Conservation (phyloP, 2,329 filamentous ascomycete species). For the Monosporascus sp. region DNA sequence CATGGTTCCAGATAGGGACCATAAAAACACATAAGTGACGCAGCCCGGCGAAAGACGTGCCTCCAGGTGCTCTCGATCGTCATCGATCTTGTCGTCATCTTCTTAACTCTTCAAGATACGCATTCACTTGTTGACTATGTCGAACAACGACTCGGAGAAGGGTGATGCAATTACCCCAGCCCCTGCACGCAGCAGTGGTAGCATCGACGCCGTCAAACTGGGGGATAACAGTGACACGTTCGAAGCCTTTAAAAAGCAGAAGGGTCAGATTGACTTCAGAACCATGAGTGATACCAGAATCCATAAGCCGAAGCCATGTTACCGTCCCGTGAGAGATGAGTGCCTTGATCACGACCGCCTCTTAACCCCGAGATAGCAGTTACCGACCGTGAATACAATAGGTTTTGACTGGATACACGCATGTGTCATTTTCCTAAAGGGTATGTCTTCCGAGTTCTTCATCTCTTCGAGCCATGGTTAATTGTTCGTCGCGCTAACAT, state of each 20-base stretch:
- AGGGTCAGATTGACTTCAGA: constrained; percentile 40
- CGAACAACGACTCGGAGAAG: constrained; percentile 1
- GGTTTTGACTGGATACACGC: constrained; percentile 39
- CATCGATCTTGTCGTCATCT: background rate
- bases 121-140: background rate
- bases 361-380: background rate
- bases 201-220: constrained; percentile 17
- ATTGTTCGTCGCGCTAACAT: background rate
- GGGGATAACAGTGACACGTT: constrained; percentile 23
- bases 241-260: constrained; percentile 41
- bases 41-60: background rate
- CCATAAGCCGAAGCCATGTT: no score
- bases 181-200: constrained; percentile 14
- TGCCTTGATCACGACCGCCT: background rate
- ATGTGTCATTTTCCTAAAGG: constrained; percentile 42
- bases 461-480: background rate
- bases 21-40: background rate
- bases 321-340: no score
- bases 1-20: background rate
- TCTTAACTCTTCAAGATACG: background rate
- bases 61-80: background rate
- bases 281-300: constrained; percentile 27
- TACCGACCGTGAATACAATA: background rate
- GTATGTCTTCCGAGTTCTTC: constrained; percentile 15
- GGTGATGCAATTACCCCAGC: constrained; percentile 15